These are phyloP conservation scores for Fomitopsis palustris DNA, from an alignment of 1,284 basidiomycete genomes.

Conservation along the genomic window DNA sequence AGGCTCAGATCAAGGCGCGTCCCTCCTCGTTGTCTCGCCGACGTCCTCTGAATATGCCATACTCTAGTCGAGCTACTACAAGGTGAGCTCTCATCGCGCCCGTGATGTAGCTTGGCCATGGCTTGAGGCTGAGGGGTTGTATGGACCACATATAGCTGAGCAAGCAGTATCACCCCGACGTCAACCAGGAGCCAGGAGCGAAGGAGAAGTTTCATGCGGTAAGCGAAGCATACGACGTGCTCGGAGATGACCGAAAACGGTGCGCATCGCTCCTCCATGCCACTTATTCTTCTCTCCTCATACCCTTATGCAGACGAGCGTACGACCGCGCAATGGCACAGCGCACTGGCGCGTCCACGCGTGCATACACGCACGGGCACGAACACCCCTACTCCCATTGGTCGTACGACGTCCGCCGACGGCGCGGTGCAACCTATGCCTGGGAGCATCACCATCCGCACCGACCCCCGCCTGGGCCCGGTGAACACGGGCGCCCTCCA, in stretches of 20 bases:
- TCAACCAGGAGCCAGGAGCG: slow-evolving; percentile 36
- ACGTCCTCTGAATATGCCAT: not conserved
- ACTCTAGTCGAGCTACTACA: slow-evolving; percentile 43
- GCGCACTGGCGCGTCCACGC: not conserved
- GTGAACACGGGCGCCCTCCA: slow-evolving; percentile 10
- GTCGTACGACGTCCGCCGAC: slow-evolving; percentile 23
- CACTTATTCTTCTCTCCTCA: not conserved
- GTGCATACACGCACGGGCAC: slow-evolving; percentile 8
- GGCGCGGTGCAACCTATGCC: slow-evolving; percentile 37
- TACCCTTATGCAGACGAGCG: slow-evolving; percentile 28
- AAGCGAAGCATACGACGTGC: slow-evolving; percentile 45
- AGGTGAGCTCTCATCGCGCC: slow-evolving; percentile 25
- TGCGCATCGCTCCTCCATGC: slow-evolving; percentile 17
- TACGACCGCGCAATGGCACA: slow-evolving; percentile 31
- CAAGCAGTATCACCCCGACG: slow-evolving; percentile 47
- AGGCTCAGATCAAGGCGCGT: slow-evolving; percentile 44
- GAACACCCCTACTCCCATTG: slow-evolving; percentile 16
- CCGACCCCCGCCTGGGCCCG: slow-evolving; percentile 13
- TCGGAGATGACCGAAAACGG: slow-evolving; percentile 47
- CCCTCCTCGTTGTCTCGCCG: not conserved
- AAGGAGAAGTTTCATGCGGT: slow-evolving; percentile 42
- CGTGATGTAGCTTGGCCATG: not conserved
- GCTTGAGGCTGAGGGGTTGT: slow-evolving; percentile 4
- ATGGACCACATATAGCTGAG: slow-evolving; percentile 35
- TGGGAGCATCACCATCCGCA: slow-evolving; percentile 30